Base-by-base conservation (phyloP, 2,329 filamentous ascomycete genomes). In the Fusarium multiceps region DNA sequence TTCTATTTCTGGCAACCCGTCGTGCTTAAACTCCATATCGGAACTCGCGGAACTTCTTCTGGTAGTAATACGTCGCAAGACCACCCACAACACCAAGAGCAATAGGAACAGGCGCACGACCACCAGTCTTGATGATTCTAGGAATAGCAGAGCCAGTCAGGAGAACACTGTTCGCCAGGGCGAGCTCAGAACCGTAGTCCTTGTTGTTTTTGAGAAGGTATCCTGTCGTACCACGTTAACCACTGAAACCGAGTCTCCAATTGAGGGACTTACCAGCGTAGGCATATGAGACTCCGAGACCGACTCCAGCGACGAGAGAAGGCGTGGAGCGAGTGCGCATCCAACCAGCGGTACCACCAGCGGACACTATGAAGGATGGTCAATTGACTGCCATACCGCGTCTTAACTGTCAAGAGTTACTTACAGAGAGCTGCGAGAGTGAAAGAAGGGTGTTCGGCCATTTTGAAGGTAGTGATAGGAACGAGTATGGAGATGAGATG, bases 391-490 rank as follows among this genome's bases (percentile, higher is more conserved):
- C n/a, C n/a, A n/a, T n/a, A n/a, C n/a, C n/a, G n/a, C n/a, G n/a
- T n/a, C n/a, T n/a, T n/a, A n/a, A n/a, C n/a, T n/a, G n/a, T n/a
- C n/a, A n/a, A n/a, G n/a, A n/a, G n/a, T n/a, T n/a, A n/a, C n/a
- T n/a, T n/a, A n/a, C n/a, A n/a, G n/a, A 82, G 77, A 43, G 72
- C 79, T 1, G 80, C 79, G 8, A 82, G 76, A 25, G 80, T 82
- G 53, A 82, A 82, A 0, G 80, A 80, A 41, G 80, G 80, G 60
- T 82, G 80, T 37, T 82, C 78, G 20, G 80, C 80, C 80, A 81
- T 81, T 48, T 41, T 37, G 53, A 10, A 28, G 49, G 21, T 32
- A 37, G 37, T 28, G 32, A 56, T 55, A n/a, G 20, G 18, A 47
- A 18, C 14, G 20, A 47, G 20, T 30, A 32, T 30, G 32, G 43